Evolutionary conservation across 257 asterid species (phyloP).

Genomic region (Solanum arcanum): DNA sequence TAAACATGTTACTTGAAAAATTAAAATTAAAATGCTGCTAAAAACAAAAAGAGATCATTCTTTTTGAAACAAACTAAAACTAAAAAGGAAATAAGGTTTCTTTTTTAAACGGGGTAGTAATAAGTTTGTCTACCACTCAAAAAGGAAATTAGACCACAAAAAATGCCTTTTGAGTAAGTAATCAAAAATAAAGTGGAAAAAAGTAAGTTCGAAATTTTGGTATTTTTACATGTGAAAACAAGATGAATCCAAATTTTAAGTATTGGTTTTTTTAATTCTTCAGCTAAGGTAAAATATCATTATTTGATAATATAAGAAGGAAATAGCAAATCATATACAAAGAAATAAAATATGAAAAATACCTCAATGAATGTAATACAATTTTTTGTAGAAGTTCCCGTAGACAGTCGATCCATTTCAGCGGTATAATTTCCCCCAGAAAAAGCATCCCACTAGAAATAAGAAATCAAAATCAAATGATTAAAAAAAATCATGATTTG

Average conservation of each 20-base stretch:
- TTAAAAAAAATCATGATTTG: background rate
- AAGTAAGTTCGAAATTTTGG: background rate
- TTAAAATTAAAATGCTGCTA: no score
- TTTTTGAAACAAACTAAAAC: no score
- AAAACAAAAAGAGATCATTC: no score
- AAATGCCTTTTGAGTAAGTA: background rate
- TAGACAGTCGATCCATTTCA: conserved; percentile 38
- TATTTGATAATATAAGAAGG: background rate
- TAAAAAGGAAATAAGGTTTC: no score
- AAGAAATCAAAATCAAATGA: background rate
- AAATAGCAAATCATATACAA: background rate
- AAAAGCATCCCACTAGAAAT: conserved; percentile 56
- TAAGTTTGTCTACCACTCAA: background rate
- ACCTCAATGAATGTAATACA: conserved; percentile 56
- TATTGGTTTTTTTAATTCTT: no score
- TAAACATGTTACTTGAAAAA: no score
- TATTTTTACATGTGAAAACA: background rate
- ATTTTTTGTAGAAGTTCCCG: conserved; percentile 44
- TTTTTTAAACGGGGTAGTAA: no score
- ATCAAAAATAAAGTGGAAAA: background rate
- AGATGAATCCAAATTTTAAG: background rate
- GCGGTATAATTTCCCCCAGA: conserved; percentile 26
- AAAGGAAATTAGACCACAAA: background rate
- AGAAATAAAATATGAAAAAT: background rate
- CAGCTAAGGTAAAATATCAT: background rate